These are phyloP conservation scores for Symbiotaphrina buchneri DNA, from an alignment of 495 filamentous ascomycete genomes.

Conservation along the genomic window DNA sequence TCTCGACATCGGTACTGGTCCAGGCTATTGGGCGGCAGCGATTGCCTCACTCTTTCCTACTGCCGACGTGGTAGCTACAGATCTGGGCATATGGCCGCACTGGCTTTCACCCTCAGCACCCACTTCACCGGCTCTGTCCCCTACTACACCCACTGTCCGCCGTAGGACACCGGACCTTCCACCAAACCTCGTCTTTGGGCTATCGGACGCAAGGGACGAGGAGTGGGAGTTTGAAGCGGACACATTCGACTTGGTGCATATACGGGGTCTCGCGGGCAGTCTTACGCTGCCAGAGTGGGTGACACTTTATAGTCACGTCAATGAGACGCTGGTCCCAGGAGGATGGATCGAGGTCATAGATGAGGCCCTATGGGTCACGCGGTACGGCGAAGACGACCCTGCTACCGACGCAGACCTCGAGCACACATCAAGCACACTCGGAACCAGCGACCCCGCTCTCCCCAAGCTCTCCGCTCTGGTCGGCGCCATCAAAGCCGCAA, in stretches of 20 bases:
- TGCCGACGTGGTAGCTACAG: constrained; percentile 12
- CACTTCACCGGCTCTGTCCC: constrained; percentile 8
- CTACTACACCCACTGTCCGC: too few species aligned
- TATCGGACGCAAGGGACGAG: constrained; percentile 5
- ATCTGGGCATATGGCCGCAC: too few species aligned
- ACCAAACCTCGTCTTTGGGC: constrained; percentile 5
- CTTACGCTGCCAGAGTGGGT: constrained; percentile 10
- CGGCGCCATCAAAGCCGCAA: constrained; percentile 17
- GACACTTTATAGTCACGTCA: constrained; percentile 9
- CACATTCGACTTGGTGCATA: constrained; percentile 11
- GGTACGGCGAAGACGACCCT: constrained; percentile 14
- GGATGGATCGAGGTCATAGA: constrained; percentile 29
- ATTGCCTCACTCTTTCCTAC: constrained; percentile 11
- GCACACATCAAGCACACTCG: too few species aligned
- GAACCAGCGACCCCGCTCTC: too few species aligned
- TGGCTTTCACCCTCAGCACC: constrained; percentile 6
- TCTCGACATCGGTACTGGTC: constrained; percentile 11
- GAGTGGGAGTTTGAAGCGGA: constrained; percentile 9
- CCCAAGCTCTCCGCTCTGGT: constrained; percentile 16
- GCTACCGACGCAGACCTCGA: too few species aligned
- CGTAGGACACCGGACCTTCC: too few species aligned
- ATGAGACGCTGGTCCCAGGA: constrained; percentile 11
- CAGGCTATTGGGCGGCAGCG: constrained; percentile 14
- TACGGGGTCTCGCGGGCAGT: constrained; percentile 9
- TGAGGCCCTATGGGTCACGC: constrained; percentile 6